Base-by-base conservation (phyloP, 2,329 filamentous ascomycete species). In the Ophiostoma pallidulum region DNA sequence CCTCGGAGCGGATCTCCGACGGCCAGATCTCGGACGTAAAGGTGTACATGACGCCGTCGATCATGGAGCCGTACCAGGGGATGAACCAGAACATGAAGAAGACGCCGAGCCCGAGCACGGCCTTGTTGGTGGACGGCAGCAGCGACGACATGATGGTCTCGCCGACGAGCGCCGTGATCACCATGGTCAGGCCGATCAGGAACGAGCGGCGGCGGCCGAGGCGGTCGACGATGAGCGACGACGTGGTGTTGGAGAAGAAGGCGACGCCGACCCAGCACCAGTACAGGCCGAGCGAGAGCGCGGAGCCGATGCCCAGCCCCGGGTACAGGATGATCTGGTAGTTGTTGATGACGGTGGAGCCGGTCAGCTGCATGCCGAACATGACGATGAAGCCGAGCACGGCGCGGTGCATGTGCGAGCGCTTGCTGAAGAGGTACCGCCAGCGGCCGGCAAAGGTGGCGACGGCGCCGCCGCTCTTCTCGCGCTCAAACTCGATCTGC, bases 201-300 rank as follows among this genome's bases (percentile, higher is more conserved):
- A 54, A 57, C 24, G 41, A 53, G 32, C 39, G 54, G 20, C 48
- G 57, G 44, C 46, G 53, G 35, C 48, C 63, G 52, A n/a, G n/a
- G n/a, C n/a, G n/a, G n/a, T n/a, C n/a, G n/a, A n/a, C n/a, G n/a
- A n/a, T n/a, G n/a, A n/a, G 50, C 16, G 56, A 43, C 16, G 54
- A 53, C 24, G 26, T 37, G n/a, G 36, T 24, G 32, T 51, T 51
- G 22, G 50, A 48, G 31, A 43, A 49, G 43, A 84, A 74, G 3
- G 49, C 45, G 10, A 48, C 28, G 13, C 22, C 33, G 16, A 28
- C 38, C 16, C 31, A 42, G n/a, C 48, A 35, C 22, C 80, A 79
- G 0, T 79, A 83, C 0, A 78, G 79, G n/a, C 82, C 65, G 50
- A 83, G 72, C 57, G 71, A 75, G 3, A 74, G 75, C 4, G 78